Evolutionary conservation across 306 rosid genomes (phyloP).

Genomic region (Canavalia gladiata): DNA sequence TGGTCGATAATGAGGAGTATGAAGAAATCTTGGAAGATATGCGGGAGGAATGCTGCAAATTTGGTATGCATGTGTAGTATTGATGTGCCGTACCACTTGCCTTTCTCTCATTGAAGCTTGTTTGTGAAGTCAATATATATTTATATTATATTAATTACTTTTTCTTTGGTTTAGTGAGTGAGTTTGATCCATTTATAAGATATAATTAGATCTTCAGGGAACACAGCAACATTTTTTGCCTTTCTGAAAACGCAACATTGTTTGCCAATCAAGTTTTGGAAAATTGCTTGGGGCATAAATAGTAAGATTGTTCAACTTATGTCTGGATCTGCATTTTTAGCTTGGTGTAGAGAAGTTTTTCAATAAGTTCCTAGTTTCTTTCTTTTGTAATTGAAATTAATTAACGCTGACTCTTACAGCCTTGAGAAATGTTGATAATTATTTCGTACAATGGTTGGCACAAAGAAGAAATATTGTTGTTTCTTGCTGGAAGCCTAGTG

Average conservation of each 20-base stretch:
- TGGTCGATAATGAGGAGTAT: conserved; percentile 65
- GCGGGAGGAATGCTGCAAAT: conserved; percentile 86
- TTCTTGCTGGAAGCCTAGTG: not conserved
- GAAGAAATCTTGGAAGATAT: conserved; percentile 84
- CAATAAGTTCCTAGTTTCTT: not conserved
- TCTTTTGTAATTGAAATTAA: not conserved
- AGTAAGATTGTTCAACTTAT: conserved; percentile 1
- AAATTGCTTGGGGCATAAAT: no score
- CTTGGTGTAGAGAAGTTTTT: not conserved
- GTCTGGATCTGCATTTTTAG: conserved; percentile 17
- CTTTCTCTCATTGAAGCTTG: conserved; percentile 7
- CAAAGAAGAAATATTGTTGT: not conserved
- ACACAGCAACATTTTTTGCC: not conserved
- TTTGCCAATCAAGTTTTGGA: no score
- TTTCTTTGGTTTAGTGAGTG: conserved; percentile 12
- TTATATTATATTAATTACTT: not conserved
- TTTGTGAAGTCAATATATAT: conserved; percentile 1
- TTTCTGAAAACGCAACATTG: not conserved
- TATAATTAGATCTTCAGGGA: conserved; percentile 27
- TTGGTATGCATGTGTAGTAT: conserved; percentile 59
- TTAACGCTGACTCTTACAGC: not conserved
- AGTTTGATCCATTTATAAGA: not conserved
- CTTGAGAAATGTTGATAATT: not conserved
- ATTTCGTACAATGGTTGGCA: not conserved
- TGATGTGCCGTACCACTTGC: not conserved